Conservation (phyloP, 495 filamentous ascomycete species). For the Cercophora sp. region DNA sequence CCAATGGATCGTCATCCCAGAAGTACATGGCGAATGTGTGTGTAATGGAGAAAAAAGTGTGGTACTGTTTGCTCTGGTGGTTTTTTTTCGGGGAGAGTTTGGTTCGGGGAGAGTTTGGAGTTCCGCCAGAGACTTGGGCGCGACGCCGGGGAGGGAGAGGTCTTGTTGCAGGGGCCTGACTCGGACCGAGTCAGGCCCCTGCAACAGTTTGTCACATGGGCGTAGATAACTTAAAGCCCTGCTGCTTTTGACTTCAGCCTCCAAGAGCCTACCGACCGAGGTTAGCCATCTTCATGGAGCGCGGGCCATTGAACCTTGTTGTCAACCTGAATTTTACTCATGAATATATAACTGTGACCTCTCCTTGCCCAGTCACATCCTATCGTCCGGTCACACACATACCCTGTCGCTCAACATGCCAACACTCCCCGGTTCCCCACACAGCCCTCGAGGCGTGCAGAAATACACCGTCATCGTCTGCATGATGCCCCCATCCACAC, state of each 20-base stretch:
- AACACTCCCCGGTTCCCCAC: neutral
- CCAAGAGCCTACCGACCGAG: neutral
- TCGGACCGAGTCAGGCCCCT: too few relatives aligned
- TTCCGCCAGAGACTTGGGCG: too few relatives aligned
- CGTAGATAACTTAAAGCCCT: neutral
- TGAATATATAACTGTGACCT: neutral
- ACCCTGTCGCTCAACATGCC: neutral
- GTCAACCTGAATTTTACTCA: neutral
- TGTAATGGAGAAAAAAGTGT: too few relatives aligned
- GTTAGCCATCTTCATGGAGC: conserved; percentile 1
- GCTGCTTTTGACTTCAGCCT: conserved; percentile 1
- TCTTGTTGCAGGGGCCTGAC: too few relatives aligned
- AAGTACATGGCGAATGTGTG: too few relatives aligned
- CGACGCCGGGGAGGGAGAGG: too few relatives aligned
- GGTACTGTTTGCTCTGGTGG: too few relatives aligned
- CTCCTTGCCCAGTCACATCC: conserved; percentile 1
- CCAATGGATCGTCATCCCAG: too few relatives aligned
- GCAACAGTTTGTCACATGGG: neutral
- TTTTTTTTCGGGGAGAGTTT: too few relatives aligned
- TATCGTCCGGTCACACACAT: neutral
- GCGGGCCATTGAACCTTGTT: conserved; percentile 1
- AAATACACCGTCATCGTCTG: neutral
- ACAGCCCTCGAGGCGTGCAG: neutral
- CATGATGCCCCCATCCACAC: neutral
- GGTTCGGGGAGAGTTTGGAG: too few relatives aligned